Conservation (phyloP, 441 rosid species). For the Populus hybrid region DNA sequence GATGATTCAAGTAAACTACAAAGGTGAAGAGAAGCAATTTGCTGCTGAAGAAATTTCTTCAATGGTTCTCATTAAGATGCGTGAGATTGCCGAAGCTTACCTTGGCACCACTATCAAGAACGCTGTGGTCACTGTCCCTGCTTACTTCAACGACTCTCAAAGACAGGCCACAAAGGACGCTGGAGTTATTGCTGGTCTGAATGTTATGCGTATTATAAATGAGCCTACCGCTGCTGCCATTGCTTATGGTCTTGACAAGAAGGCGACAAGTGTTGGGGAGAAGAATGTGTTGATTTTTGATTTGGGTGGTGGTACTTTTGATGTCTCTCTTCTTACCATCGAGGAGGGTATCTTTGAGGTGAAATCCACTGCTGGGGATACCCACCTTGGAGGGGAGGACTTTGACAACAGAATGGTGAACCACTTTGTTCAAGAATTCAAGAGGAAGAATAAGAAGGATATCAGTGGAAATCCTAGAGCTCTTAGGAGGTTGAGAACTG, state of each 20-base stretch:
- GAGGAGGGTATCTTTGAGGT: constrained; percentile 79
- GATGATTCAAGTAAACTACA: constrained; percentile 56
- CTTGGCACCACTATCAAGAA: constrained; percentile 53
- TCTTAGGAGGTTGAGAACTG: constrained; percentile 55
- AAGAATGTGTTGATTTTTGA: constrained; percentile 70
- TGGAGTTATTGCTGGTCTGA: constrained; percentile 62
- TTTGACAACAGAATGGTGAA: constrained; percentile 75
- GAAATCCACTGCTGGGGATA: constrained; percentile 67
- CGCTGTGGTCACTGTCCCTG: constrained; percentile 70
- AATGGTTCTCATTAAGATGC: constrained; percentile 60
- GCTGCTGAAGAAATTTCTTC: constrained; percentile 55
- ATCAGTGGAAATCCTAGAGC: constrained; percentile 63
- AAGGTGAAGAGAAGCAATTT: constrained; percentile 52
- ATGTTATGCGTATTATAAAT: constrained; percentile 63
- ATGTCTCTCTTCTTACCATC: constrained; percentile 66
- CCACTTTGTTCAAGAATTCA: constrained; percentile 68
- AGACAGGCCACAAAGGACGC: constrained; percentile 73
- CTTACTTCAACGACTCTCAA: constrained; percentile 66
- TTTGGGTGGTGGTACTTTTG: constrained; percentile 73
- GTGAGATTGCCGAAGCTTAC: constrained; percentile 67
- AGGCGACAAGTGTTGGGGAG: constrained; percentile 55
- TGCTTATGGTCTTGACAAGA: constrained; percentile 71
- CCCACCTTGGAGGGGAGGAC: constrained; percentile 70
- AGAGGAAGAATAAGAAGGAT: constrained; percentile 73
- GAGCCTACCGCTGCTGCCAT: constrained; percentile 77